phyloP scores from a whole-genome alignment of 306 rosid species.

The Cajanus cajan region DNA sequence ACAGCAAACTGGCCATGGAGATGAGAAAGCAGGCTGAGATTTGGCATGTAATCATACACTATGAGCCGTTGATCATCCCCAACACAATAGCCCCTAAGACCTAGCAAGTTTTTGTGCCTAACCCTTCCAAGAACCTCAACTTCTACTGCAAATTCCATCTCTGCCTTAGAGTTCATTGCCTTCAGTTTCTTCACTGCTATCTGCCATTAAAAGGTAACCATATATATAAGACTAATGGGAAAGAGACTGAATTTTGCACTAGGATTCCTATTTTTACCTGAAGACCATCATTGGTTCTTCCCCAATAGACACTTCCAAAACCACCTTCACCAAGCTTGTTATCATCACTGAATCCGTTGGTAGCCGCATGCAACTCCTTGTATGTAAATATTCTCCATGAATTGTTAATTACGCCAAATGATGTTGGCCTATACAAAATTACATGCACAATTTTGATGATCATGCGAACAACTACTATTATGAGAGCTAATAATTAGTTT shows the following conservation, averaged over 20 bases:
- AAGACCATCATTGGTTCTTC: slow-evolving; percentile 71
- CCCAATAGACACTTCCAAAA: slow-evolving; percentile 87
- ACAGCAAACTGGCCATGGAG: slow-evolving; percentile 71
- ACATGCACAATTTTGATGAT: background rate
- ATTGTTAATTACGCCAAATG: slow-evolving; percentile 41
- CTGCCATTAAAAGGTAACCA: slow-evolving; percentile 33
- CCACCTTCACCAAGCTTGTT: slow-evolving; percentile 90
- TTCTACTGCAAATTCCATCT: slow-evolving; percentile 96
- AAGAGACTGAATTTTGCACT: background rate
- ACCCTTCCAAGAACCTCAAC: slow-evolving; percentile 94
- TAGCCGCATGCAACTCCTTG: slow-evolving; percentile 82
- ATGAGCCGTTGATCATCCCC: slow-evolving; percentile 82
- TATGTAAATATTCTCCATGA: slow-evolving; percentile 84
- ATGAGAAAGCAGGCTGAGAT: slow-evolving; percentile 88
- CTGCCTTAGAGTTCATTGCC: slow-evolving; percentile 83
- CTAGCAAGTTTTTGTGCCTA: slow-evolving; percentile 79
- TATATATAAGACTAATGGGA: background rate
- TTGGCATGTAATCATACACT: slow-evolving; percentile 92
- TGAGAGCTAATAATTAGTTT: background rate
- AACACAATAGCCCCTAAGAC: slow-evolving; percentile 78
- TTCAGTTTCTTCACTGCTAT: slow-evolving; percentile 92
- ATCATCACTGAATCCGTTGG: slow-evolving; percentile 78
- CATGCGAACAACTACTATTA: background rate
- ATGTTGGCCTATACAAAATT: slow-evolving; percentile 36
- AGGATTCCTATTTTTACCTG: slow-evolving; percentile 41